A percentile compares a stretch with the other conserved stretches of the same genome.
Conservation (phyloP, 768 basidiomycete genomes). For the Leccinum fibrillosum region DNA sequence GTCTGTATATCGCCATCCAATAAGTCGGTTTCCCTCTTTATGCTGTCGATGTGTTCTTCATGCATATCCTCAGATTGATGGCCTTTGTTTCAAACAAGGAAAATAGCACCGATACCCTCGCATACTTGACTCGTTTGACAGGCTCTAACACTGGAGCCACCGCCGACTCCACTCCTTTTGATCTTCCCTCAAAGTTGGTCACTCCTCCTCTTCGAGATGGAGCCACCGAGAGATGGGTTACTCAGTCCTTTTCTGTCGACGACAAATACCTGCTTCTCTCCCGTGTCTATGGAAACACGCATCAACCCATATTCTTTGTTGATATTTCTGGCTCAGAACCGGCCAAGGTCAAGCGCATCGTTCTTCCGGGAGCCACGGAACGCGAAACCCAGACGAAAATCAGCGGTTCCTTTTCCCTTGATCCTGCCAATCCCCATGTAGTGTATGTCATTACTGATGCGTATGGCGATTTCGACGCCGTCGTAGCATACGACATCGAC, state of each 20-base stretch:
- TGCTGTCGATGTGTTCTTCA: constrained; percentile 3
- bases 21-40: constrained; percentile 23
- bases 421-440: constrained; percentile 28
- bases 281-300: constrained; percentile 26
- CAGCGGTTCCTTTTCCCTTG: constrained; percentile 29
- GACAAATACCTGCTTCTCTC: constrained; percentile 36
- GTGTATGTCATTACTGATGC: constrained; percentile 36
- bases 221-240: constrained; percentile 32
- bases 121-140: constrained; percentile 32
- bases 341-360: constrained; percentile 27
- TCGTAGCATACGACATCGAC: constrained; percentile 34
- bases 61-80: constrained; percentile 29
- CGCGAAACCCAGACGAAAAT: constrained; percentile 25
- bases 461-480: constrained; percentile 37
- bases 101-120: constrained; percentile 36
- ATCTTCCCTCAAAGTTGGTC: constrained; percentile 32
- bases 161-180: constrained; percentile 27
- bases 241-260: constrained; percentile 35
- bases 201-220: constrained; percentile 31
- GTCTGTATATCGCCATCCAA: constrained; percentile 35
- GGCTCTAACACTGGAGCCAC: constrained; percentile 32
- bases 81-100: constrained; percentile 41
- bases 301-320: constrained; percentile 31
- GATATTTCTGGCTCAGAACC: constrained; percentile 30
- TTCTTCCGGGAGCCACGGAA: constrained; percentile 35